Evolutionary conservation across 345 rosid genomes (phyloP).

Genomic region (Erodium maritimum): DNA sequence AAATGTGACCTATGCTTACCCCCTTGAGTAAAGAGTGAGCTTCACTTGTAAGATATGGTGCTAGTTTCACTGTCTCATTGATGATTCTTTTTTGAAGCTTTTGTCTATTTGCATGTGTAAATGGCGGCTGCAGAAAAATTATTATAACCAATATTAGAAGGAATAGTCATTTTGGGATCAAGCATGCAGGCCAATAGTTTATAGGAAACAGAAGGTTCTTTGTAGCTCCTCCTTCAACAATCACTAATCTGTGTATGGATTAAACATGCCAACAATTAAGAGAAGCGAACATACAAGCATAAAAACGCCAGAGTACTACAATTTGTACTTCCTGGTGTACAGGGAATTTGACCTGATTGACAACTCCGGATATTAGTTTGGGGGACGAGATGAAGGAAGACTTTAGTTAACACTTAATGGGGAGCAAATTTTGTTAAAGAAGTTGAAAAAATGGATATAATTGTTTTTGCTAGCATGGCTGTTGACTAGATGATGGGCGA

Average conservation of each 20-base stretch:
- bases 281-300: neutral
- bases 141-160: neutral
- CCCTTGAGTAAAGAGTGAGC: constrained; percentile 69
- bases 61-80: constrained; percentile 57
- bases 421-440: too few relatives aligned
- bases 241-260: neutral
- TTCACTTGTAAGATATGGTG: constrained; percentile 44
- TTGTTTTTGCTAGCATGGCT: neutral
- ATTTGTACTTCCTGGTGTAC: neutral
- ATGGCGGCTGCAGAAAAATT: constrained; percentile 41
- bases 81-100: constrained; percentile 67
- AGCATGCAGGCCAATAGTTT: too few relatives aligned
- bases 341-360: neutral
- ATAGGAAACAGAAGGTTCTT: too few relatives aligned
- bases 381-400: neutral
- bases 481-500: neutral
- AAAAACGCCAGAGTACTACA: neutral
- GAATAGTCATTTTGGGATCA: neutral
- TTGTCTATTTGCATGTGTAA: constrained; percentile 43
- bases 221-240: neutral
- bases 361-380: neutral
- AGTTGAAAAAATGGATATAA: too few relatives aligned
- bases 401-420: neutral
- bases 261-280: neutral
- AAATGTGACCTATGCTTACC: constrained; percentile 22